A percentile compares a stretch with the other conserved stretches of the same genome.
Evolutionary conservation across 495 filamentous ascomycete genomes (phyloP).

Genomic region (Achaetomiella virescens): DNA sequence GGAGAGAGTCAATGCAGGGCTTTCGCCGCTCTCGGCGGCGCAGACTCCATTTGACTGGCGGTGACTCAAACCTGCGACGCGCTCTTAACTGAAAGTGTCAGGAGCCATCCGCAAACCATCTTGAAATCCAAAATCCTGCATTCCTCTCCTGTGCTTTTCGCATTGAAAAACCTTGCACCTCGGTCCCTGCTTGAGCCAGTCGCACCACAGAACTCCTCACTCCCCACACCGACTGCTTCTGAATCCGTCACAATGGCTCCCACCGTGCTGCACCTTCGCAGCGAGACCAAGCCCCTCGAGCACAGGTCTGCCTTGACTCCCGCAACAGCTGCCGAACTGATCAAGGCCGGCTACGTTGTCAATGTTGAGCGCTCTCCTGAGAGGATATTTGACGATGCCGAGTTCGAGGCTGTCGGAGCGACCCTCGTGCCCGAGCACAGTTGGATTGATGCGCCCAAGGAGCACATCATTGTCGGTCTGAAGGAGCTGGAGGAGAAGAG

Average conservation of each 20-base stretch:
- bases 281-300: constrained; percentile 52
- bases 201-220: background rate
- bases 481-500: constrained; percentile 91
- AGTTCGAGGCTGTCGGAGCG: constrained; percentile 59
- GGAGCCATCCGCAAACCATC: background rate
- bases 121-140: background rate
- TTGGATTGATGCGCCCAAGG: constrained; percentile 68
- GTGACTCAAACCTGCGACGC: constrained; percentile 16
- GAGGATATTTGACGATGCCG: constrained; percentile 76
- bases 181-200: background rate
- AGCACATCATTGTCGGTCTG: constrained; percentile 81
- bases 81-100: background rate
- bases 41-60: background rate
- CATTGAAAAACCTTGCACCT: too few relatives aligned
- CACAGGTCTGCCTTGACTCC: constrained; percentile 50
- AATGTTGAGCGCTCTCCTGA: constrained; percentile 73
- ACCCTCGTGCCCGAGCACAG: constrained; percentile 74
- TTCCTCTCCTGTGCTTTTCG: background rate
- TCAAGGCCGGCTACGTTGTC: constrained; percentile 78
- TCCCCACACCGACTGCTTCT: background rate
- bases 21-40: constrained; percentile 19
- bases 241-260: constrained; percentile 30
- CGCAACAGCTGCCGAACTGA: constrained; percentile 66
- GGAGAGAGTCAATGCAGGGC: background rate
- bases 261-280: constrained; percentile 41